phyloP scores from a whole-genome alignment of 148 eudicot species.

The Euryodendron excelsum region DNA sequence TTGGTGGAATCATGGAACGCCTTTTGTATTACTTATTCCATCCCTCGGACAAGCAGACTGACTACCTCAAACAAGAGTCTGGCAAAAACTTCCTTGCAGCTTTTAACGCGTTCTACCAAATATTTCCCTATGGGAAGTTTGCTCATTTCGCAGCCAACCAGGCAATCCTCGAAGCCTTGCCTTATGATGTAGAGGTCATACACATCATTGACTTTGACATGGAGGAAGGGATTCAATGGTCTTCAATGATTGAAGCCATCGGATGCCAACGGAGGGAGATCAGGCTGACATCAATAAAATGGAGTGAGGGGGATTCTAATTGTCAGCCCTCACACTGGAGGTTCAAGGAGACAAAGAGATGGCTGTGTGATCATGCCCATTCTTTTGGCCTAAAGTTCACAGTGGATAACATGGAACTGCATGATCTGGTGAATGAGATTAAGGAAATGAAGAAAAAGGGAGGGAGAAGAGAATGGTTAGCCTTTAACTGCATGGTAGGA shows the following conservation, averaged over 20 bases:
- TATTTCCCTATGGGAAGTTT: conserved; percentile 25
- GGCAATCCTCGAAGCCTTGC: conserved; percentile 20
- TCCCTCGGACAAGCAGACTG: conserved; percentile 12
- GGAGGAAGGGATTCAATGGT: conserved; percentile 29
- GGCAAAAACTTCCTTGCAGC: conserved; percentile 23
- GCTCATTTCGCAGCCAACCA: conserved; percentile 23
- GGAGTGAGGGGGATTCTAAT: conserved; percentile 6
- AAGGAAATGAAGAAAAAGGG: conserved; percentile 10
- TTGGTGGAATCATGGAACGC: conserved; percentile 22
- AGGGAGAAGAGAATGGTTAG: conserved; percentile 21
- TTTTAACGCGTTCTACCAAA: conserved; percentile 20
- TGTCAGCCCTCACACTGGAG: conserved; percentile 14
- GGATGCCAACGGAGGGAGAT: conserved; percentile 13
- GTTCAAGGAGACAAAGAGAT: conserved; percentile 28
- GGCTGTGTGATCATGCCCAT: conserved; percentile 24
- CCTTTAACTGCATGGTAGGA: conserved; percentile 36
- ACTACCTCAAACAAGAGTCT: conserved; percentile 25
- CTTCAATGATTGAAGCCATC: conserved; percentile 18
- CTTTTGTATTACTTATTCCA: conserved; percentile 24
- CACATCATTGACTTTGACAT: conserved; percentile 26
- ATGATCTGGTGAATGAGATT: conserved; percentile 16
- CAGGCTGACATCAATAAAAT: conserved; percentile 22
- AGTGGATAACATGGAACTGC: conserved; percentile 24
- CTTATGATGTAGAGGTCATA: conserved; percentile 4
- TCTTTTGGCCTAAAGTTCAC: conserved; percentile 21